Evolutionary conservation across 1,284 basidiomycete species (phyloP).

Genomic region (Cystobasidium sp.): DNA sequence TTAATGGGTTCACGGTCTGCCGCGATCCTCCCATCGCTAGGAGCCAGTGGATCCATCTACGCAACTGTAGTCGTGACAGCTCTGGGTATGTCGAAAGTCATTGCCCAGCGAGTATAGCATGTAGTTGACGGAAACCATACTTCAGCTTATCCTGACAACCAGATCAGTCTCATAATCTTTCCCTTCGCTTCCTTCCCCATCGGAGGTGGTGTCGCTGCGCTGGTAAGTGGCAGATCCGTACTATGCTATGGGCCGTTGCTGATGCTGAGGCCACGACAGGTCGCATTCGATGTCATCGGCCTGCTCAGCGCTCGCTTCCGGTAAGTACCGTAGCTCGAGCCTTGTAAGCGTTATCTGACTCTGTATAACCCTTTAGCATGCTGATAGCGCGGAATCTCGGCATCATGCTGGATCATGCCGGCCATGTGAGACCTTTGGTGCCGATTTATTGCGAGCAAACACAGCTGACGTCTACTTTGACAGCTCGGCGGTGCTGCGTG

Average conservation of each 20-base stretch:
- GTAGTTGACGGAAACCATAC: neutral
- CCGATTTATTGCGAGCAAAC: neutral
- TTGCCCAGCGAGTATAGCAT: neutral
- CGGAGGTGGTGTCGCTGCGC: slow-evolving; percentile 29
- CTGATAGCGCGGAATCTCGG: slow-evolving; percentile 8
- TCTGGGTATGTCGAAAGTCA: slow-evolving; percentile 10
- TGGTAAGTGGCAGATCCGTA: slow-evolving; percentile 14
- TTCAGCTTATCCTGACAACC: slow-evolving; percentile 30
- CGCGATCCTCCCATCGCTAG: slow-evolving; percentile 34
- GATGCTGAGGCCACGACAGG: neutral
- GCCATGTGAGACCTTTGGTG: slow-evolving; percentile 25
- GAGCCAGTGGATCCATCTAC: slow-evolving; percentile 42
- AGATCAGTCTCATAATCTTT: slow-evolving; percentile 35
- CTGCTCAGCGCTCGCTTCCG: slow-evolving; percentile 30
- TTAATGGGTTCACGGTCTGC: slow-evolving; percentile 19
- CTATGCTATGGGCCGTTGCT: neutral
- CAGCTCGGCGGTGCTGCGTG: slow-evolving; percentile 40
- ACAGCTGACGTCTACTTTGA: neutral
- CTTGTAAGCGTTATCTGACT: neutral
- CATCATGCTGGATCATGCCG: slow-evolving; percentile 41
- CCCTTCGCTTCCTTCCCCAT: slow-evolving; percentile 39
- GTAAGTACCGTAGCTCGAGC: neutral
- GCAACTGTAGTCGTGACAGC: slow-evolving; percentile 41
- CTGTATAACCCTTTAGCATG: neutral
- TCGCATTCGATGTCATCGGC: slow-evolving; percentile 33